Conservation (phyloP, 805 yeast species). For the Ogataea kodamae region DNA sequence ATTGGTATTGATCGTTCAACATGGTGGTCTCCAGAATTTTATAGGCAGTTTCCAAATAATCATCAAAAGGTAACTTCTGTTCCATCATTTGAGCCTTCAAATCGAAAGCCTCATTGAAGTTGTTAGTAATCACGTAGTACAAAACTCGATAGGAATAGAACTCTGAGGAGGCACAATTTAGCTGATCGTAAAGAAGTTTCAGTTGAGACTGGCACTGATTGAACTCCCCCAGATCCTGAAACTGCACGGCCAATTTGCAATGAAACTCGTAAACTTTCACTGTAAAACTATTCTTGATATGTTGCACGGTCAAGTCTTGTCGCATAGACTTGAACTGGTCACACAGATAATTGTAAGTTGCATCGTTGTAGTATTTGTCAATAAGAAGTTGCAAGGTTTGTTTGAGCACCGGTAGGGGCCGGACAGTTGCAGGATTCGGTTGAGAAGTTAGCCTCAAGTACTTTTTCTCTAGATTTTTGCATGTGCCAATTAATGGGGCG, state of each 20-base stretch:
- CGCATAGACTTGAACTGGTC: constrained; percentile 90
- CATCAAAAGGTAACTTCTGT: constrained; percentile 7
- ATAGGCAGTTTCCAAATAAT: constrained; percentile 33
- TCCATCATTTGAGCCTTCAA: constrained; percentile 30
- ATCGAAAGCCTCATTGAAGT: constrained; percentile 51
- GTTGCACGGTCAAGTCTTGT: constrained; percentile 92
- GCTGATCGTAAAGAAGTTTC: constrained; percentile 51
- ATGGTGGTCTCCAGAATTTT: constrained; percentile 33
- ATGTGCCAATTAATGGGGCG: constrained; percentile 53
- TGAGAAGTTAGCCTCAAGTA: constrained; percentile 86
- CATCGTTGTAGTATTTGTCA: constrained; percentile 46
- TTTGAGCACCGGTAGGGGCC: constrained; percentile 65
- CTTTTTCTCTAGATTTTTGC: constrained; percentile 65
- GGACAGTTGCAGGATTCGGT: constrained; percentile 78
- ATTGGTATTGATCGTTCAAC: constrained; percentile 48
- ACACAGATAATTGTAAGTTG: constrained; percentile 70
- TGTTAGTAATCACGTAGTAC: constrained; percentile 71
- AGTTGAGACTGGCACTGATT: constrained; percentile 91
- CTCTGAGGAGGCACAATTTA: constrained; percentile 44
- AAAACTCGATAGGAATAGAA: constrained; percentile 70
- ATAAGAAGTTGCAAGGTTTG: constrained; percentile 54
- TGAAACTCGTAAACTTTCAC: constrained; percentile 79
- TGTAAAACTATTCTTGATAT: constrained; percentile 73
- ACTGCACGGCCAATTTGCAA: constrained; percentile 80
- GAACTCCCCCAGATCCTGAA: constrained; percentile 86